A percentile compares a stretch with the other conserved stretches of the same genome.
Evolutionary conservation across 2,329 filamentous ascomycete genomes (phyloP).

Genomic region (Geoglossum cookeanum): DNA sequence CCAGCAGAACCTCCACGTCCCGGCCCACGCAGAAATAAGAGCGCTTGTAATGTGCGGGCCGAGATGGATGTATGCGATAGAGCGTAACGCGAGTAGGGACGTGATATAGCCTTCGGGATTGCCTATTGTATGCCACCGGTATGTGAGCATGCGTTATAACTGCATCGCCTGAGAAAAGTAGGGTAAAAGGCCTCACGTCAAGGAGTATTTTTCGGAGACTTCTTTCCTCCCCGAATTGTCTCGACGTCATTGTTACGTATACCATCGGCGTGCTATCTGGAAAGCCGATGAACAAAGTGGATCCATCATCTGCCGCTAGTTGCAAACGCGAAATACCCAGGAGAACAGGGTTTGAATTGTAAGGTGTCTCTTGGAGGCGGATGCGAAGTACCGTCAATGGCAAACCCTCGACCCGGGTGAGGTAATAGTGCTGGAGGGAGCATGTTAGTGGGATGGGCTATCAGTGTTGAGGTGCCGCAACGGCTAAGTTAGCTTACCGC

Average conservation of each 20-base stretch:
- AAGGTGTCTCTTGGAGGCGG: slow-evolving; percentile 63
- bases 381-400: slow-evolving; percentile 58
- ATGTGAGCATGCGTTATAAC: neutral
- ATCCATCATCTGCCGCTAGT: slow-evolving; percentile 33
- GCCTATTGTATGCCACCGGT: slow-evolving; percentile 21
- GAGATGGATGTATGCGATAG: slow-evolving; percentile 48
- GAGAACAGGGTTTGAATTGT: slow-evolving; percentile 33
- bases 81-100: slow-evolving; percentile 51
- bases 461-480: neutral
- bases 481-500: slow-evolving; percentile 21
- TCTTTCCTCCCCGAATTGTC: slow-evolving; percentile 17
- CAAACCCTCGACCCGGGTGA: slow-evolving; percentile 50
- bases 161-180: neutral
- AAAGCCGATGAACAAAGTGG: slow-evolving; percentile 62
- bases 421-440: slow-evolving; percentile 42
- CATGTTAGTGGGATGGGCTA: neutral
- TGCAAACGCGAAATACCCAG: slow-evolving; percentile 14
- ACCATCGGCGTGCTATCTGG: slow-evolving; percentile 62
- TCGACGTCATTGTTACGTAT: slow-evolving; percentile 39
- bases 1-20: slow-evolving; percentile 51
- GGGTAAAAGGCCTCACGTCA: slow-evolving; percentile 21
- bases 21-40: slow-evolving; percentile 50
- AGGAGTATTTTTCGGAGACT: slow-evolving; percentile 53
- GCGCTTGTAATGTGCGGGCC: slow-evolving; percentile 49
- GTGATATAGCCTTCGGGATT: slow-evolving; percentile 64